Conservation (phyloP, 1,139 yeast species). For the Yamadazyma atmosphaerica region DNA sequence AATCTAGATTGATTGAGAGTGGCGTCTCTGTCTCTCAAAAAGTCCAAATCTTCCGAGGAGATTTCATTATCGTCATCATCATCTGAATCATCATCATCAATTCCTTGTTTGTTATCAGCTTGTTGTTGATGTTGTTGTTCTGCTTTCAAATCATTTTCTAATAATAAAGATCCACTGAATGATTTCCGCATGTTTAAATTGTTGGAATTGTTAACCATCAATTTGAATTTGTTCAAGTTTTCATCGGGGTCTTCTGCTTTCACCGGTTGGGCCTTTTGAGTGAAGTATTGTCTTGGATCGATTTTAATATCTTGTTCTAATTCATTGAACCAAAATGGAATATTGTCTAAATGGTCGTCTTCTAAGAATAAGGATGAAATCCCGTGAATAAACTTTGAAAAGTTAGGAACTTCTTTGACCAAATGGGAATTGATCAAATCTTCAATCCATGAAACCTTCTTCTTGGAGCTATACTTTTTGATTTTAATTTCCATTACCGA, state of each 20-base stretch:
- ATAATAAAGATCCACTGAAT: slow-evolving; percentile 39
- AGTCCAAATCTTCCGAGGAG: slow-evolving; percentile 15
- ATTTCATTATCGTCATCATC: slow-evolving; percentile 11
- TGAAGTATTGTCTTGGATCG: slow-evolving; percentile 74
- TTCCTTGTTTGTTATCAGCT: slow-evolving; percentile 7
- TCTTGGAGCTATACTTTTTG: slow-evolving; percentile 50
- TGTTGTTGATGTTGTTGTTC: not conserved
- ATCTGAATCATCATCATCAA: slow-evolving; percentile 13
- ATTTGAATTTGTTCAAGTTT: slow-evolving; percentile 44
- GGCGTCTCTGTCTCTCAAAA: slow-evolving; percentile 13
- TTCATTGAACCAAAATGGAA: slow-evolving; percentile 95
- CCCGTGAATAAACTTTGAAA: slow-evolving; percentile 89
- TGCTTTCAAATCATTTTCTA: slow-evolving; percentile 14
- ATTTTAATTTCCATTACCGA: slow-evolving; percentile 89
- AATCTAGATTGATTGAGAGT: not conserved
- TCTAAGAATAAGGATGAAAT: slow-evolving; percentile 84
- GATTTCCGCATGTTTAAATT: slow-evolving; percentile 36
- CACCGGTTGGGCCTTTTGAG: slow-evolving; percentile 34
- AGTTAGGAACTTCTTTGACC: slow-evolving; percentile 88
- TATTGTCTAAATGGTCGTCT: slow-evolving; percentile 82
- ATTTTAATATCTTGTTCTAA: slow-evolving; percentile 75
- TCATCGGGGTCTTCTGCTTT: slow-evolving; percentile 37
- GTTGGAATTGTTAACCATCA: slow-evolving; percentile 39
- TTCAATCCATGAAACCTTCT: slow-evolving; percentile 73
- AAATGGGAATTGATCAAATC: slow-evolving; percentile 82